A percentile compares a stretch with the other conserved stretches of the same genome.
Evolutionary conservation across 768 basidiomycete species (phyloP).

Genomic region (Suillus hirtellus): DNA sequence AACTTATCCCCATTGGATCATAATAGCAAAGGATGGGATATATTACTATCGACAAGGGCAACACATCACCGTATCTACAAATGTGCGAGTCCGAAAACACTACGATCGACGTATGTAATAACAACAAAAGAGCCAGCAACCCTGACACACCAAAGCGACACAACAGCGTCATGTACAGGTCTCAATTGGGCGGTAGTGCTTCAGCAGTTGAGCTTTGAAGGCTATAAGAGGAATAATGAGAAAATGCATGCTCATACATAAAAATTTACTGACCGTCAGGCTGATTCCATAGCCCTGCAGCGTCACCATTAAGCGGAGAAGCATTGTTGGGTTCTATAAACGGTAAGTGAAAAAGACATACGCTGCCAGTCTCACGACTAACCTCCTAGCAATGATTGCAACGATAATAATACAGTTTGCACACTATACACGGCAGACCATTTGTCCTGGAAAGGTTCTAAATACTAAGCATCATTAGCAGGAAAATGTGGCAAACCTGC

Average conservation of each 20-base stretch:
- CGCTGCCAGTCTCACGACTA: slow-evolving; percentile 24
- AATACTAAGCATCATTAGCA: not conserved
- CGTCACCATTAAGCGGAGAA: slow-evolving; percentile 86
- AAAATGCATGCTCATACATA: not conserved
- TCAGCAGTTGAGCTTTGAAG: slow-evolving; percentile 73
- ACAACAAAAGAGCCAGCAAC: slow-evolving; percentile 6
- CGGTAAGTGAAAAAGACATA: slow-evolving; percentile 4
- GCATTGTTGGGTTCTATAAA: slow-evolving; percentile 86
- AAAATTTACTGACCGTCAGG: slow-evolving; percentile 51
- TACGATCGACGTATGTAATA: slow-evolving; percentile 7
- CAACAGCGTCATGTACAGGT: slow-evolving; percentile 29
- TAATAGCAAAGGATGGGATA: slow-evolving; percentile 4
- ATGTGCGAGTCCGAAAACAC: slow-evolving; percentile 9
- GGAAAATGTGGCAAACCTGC: slow-evolving; percentile 50
- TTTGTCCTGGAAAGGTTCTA: slow-evolving; percentile 58
- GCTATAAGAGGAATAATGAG: slow-evolving; percentile 37
- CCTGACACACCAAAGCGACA: slow-evolving; percentile 9
- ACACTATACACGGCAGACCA: slow-evolving; percentile 95
- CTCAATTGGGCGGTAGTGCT: slow-evolving; percentile 63
- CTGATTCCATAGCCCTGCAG: slow-evolving; percentile 76
- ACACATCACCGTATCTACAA: slow-evolving; percentile 18
- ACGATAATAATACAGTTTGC: slow-evolving; percentile 82
- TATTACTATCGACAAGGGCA: slow-evolving; percentile 6
- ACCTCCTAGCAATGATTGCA: slow-evolving; percentile 90
- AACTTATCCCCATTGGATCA: not conserved